phyloP scores from a whole-genome alignment of 2,329 filamentous ascomycete genomes.

The Helotiales sp. region DNA sequence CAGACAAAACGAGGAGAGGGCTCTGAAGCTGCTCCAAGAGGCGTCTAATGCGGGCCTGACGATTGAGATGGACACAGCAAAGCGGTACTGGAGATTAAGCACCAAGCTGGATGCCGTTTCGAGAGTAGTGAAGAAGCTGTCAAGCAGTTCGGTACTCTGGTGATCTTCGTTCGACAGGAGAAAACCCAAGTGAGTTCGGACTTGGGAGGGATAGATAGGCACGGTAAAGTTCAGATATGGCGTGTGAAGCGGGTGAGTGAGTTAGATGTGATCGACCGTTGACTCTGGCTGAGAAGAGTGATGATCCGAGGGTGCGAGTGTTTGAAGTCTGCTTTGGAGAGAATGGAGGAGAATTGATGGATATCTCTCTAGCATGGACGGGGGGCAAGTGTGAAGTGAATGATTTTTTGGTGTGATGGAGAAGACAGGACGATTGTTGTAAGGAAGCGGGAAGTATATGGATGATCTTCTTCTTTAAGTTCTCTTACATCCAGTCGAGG shows the following conservation, averaged over 20 bases:
- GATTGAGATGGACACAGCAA: not conserved
- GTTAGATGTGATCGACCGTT: conserved; percentile 7
- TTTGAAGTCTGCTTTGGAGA: conserved; percentile 19
- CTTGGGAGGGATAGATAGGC: not conserved
- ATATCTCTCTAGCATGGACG: conserved; percentile 6
- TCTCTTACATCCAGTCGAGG: conserved; percentile 14
- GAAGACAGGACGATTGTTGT: conserved; percentile 15
- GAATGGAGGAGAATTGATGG: too few species aligned
- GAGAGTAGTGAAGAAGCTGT: conserved; percentile 32
- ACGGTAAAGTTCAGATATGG: conserved; percentile 16
- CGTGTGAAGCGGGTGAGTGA: conserved; percentile 19
- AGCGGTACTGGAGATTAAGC: conserved; percentile 34
- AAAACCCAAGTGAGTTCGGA: not conserved
- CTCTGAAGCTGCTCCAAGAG: conserved; percentile 20
- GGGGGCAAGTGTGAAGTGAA: not conserved
- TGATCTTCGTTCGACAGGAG: conserved; percentile 19
- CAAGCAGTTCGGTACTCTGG: conserved; percentile 34
- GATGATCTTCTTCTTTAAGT: conserved; percentile 30
- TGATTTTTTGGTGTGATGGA: conserved; percentile 17
- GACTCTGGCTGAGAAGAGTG: conserved; percentile 20
- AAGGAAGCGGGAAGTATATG: conserved; percentile 34
- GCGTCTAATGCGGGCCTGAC: conserved; percentile 14
- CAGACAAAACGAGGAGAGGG: conserved; percentile 14
- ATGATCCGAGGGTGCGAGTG: conserved; percentile 29
- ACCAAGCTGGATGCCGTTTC: conserved; percentile 34